phyloP scores from a whole-genome alignment of 352 stramenopile species.

The Phytophthora brassicae region DNA sequence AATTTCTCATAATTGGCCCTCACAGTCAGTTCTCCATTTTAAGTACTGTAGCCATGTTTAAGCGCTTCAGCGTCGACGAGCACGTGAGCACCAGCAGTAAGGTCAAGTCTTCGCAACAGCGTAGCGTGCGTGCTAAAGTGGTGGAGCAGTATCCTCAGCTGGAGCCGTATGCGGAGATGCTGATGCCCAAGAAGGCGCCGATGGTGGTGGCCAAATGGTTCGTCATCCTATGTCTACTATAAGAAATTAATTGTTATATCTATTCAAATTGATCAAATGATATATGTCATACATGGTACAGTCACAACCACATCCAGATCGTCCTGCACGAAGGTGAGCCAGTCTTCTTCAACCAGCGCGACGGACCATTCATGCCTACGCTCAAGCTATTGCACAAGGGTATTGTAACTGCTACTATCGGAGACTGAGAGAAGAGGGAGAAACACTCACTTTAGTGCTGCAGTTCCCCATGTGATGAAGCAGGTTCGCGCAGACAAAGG shows the following conservation, averaged over 20 bases:
- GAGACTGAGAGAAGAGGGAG: neutral
- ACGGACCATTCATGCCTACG: constrained; percentile 97
- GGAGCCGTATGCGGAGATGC: constrained; percentile 83
- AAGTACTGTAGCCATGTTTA: constrained; percentile 90
- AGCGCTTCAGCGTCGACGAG: constrained; percentile 93
- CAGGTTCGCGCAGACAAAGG: constrained; percentile 95
- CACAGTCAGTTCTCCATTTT: no score
- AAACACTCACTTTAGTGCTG: no score
- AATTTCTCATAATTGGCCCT: no score
- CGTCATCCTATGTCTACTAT: constrained; percentile 29
- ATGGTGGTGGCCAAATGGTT: constrained; percentile 92
- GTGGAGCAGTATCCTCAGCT: constrained; percentile 92
- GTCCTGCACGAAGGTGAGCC: constrained; percentile 90
- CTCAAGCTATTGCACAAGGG: constrained; percentile 95
- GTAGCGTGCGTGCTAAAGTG: constrained; percentile 94
- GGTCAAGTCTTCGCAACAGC: constrained; percentile 97
- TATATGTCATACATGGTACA: constrained; percentile 43
- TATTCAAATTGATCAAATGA: neutral
- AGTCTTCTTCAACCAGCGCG: constrained; percentile 96
- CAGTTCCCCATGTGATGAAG: constrained; percentile 93
- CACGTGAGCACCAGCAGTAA: constrained; percentile 96
- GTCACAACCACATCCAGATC: constrained; percentile 89
- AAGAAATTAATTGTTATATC: neutral
- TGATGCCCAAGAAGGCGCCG: constrained; percentile 95
- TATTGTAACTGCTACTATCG: constrained; percentile 21